phyloP scores from a whole-genome alignment of 2,329 filamentous ascomycete genomes.

The Berkeleyomyces basicola region DNA sequence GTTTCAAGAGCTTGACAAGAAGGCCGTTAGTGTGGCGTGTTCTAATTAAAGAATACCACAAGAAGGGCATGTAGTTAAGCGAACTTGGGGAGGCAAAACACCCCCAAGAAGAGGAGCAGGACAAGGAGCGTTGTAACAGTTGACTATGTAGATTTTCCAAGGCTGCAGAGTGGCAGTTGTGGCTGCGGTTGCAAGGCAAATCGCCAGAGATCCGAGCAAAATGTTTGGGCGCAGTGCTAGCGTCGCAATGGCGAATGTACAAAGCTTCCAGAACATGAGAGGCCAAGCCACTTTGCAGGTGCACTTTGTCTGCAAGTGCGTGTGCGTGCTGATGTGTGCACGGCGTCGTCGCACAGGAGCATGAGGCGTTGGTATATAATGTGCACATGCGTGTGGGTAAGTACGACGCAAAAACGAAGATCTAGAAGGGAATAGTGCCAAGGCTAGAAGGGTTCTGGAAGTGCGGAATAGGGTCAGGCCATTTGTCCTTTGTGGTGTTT shows the following conservation, averaged over 20 bases:
- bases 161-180: neutral
- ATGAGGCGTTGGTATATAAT: neutral
- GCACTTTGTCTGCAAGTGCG: too few relatives aligned
- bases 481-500: neutral
- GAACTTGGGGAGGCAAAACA: neutral
- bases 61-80: neutral
- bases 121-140: neutral
- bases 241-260: neutral
- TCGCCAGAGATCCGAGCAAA: neutral
- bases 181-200: neutral
- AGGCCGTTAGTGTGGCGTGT: constrained; percentile 11
- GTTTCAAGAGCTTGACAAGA: constrained; percentile 6
- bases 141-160: neutral
- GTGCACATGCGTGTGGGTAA: too few relatives aligned
- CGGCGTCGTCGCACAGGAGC: neutral
- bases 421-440: neutral
- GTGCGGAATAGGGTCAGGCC: neutral
- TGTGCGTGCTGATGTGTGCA: too few relatives aligned
- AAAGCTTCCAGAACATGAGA: neutral
- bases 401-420: neutral
- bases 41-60: constrained; percentile 1
- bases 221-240: neutral
- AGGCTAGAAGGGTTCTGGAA: neutral
- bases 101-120: neutral
- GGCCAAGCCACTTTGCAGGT: too few relatives aligned